Evolutionary conservation across 176 grass and related monocot genomes (phyloP), one percentile per base, ranked within the genome.

Genomic region (Hsuehochloa calcarea): DNA sequence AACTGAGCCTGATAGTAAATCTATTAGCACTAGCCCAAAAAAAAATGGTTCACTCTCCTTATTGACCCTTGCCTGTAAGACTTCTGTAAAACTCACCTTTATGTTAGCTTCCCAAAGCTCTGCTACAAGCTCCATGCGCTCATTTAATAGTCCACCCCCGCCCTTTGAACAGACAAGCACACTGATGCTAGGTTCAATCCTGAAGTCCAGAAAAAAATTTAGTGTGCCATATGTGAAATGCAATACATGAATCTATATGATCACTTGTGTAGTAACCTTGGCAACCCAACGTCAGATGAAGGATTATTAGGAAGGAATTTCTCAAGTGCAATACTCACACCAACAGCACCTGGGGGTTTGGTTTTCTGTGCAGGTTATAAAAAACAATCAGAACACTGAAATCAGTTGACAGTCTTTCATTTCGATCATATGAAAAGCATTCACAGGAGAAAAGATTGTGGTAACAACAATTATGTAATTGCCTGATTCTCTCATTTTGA

Each of bases 151-250:
- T 69, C 96, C 96, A 4, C 96, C 93, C 12, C 96, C 93, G 5
- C 96, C 96, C 83, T 78, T 98, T 87, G 96, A 98, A 90, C 96
- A 98, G 11, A 98, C 96, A 81, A 98, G 93, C 69, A 95, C 89
- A 92, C 80, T 93, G 75, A 91, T 84, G 74, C 86, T 89, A 59
- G 91, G 65, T 80, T 95, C 96, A 82, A 85, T 93, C 87, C 93
- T 90, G 82, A 84, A 91, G 29, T 52, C 10, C 50, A 90, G 41
- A 54, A 14, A 59, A 31, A 26, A 68, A 2, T 2, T 68, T 75
- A 73, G 17, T 15, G 17, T 64, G 27, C 59, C 13, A 50, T n/a
- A 40, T 54, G 7, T 29, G 19, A 43, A 69, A 38, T 46, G 15
- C 47, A 83, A 75, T 40, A 58, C 22, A 80, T 22, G 25, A 84